A percentile compares a stretch with the other conserved stretches of the same genome.
Evolutionary conservation across 257 asterid species (phyloP).

Genomic region (Solanum tarapatanum): DNA sequence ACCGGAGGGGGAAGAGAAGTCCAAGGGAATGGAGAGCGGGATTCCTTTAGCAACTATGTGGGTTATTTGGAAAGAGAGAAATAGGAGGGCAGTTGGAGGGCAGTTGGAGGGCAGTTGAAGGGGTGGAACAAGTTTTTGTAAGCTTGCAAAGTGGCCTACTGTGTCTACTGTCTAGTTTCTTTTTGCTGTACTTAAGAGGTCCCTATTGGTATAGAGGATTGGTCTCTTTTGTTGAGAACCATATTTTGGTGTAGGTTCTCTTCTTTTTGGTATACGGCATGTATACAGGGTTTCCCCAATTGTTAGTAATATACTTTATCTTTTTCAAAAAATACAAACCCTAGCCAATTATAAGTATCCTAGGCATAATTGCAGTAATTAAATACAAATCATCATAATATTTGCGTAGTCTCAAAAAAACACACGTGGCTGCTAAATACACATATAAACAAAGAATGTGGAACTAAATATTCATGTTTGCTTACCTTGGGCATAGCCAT

Average conservation of each 20-base stretch:
- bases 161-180: neutral
- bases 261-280: neutral
- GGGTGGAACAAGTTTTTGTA: neutral
- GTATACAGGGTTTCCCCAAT: neutral
- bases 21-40: neutral
- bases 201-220: neutral
- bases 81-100: neutral
- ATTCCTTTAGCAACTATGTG: neutral
- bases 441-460: neutral
- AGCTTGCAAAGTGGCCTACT: neutral
- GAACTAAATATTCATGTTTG: neutral
- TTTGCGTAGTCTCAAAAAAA: neutral
- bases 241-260: neutral
- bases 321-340: neutral
- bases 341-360: neutral
- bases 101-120: neutral
- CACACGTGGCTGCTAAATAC: neutral
- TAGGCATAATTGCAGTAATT: neutral
- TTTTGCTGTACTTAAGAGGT: neutral
- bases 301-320: neutral
- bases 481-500: constrained; percentile 97
- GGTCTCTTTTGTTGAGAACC: neutral
- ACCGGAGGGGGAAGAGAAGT: neutral
- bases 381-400: neutral
- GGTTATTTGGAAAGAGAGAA: neutral